A percentile compares a stretch with the other conserved stretches of the same genome.
Evolutionary conservation across 2,329 filamentous ascomycete genomes (phyloP).

Genomic region (Massarina eburnea): DNA sequence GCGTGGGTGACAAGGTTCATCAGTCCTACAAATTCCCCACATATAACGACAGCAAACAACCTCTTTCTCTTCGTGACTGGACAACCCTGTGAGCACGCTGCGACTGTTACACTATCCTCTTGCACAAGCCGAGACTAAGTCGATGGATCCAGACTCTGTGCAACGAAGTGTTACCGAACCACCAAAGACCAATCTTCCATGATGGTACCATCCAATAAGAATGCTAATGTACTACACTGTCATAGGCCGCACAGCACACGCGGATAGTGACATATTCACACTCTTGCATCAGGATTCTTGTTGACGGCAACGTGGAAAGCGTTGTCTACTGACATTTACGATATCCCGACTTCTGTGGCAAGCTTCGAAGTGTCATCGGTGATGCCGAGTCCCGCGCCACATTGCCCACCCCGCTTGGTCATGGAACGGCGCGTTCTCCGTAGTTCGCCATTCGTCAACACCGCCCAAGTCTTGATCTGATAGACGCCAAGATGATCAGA

Average conservation of each 20-base stretch:
- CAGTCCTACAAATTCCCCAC: too few relatives aligned
- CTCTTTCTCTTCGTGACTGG: constrained; percentile 47
- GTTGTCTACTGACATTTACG: constrained; percentile 48
- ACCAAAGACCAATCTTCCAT: not conserved
- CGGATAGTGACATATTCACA: constrained; percentile 52
- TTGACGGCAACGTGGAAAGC: constrained; percentile 33
- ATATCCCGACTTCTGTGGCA: too few relatives aligned
- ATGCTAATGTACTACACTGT: not conserved
- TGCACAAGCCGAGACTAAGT: constrained; percentile 8
- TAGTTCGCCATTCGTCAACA: too few relatives aligned
- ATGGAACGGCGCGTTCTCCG: too few relatives aligned
- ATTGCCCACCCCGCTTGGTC: too few relatives aligned
- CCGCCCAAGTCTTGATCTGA: too few relatives aligned
- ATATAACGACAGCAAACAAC: too few relatives aligned
- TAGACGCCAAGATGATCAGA: too few relatives aligned
- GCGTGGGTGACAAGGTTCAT: too few relatives aligned
- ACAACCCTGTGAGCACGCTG: constrained; percentile 47
- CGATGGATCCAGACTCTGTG: constrained; percentile 2
- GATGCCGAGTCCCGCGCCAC: too few relatives aligned
- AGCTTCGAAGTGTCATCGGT: too few relatives aligned
- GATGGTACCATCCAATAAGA: not conserved
- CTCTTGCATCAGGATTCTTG: constrained; percentile 51
- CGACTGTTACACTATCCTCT: constrained; percentile 51
- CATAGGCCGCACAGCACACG: constrained; percentile 42
- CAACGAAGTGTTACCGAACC: constrained; percentile 20